Conservation (phyloP, 192 early-diverging fungal species). For the Rhizophagus sp. region DNA sequence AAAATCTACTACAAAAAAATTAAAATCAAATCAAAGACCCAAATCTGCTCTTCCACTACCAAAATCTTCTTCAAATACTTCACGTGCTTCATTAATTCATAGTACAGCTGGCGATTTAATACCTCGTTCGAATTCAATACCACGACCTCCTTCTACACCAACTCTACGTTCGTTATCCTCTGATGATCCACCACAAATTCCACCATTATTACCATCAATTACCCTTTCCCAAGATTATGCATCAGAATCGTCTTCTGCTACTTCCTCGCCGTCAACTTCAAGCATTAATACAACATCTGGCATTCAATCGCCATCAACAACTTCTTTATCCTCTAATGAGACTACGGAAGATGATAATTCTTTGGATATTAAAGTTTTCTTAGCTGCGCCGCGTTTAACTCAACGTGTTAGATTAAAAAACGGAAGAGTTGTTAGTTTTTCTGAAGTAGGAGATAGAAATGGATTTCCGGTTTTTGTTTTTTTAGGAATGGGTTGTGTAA, state of each 20-base stretch:
- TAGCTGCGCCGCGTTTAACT: conserved; percentile 34
- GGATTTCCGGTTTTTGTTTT: conserved; percentile 43
- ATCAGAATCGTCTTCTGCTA: background rate
- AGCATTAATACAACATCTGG: background rate
- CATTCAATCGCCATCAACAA: conserved; percentile 8
- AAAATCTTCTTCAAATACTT: background rate
- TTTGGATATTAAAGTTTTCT: conserved; percentile 14
- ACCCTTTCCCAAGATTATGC: background rate
- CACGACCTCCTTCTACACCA: background rate
- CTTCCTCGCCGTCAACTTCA: background rate
- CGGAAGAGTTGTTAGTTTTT: conserved; percentile 42
- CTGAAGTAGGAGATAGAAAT: conserved; percentile 44
- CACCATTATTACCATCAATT: background rate
- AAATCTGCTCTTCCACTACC: background rate
- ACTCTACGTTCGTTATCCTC: background rate
- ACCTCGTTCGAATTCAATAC: background rate
- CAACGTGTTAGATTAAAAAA: conserved; percentile 45
- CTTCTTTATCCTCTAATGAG: conserved; percentile 6
- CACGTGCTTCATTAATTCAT: background rate
- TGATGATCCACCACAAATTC: background rate
- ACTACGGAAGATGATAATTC: background rate
- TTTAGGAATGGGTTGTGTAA: conserved; percentile 46
- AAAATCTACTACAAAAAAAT: background rate
- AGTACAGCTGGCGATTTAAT: background rate
- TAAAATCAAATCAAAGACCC: background rate